Conservation (phyloP, 306 rosid genomes). For the Abrus precatorius region DNA sequence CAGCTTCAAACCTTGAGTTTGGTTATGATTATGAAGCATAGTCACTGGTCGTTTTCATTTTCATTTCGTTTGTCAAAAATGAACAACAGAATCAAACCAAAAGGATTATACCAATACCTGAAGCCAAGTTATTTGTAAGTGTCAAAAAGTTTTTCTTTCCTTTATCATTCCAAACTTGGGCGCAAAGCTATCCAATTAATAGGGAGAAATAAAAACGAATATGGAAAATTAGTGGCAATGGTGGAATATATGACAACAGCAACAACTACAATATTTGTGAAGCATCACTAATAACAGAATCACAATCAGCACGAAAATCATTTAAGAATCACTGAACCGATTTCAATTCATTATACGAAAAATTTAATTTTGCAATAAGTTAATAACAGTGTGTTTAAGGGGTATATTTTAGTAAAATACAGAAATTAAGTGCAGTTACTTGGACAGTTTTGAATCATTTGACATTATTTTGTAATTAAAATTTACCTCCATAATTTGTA, state of each 20-base stretch:
- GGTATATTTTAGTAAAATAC: too few species aligned
- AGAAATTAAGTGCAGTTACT: too few species aligned
- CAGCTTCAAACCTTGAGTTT: conserved; percentile 1
- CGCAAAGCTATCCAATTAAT: not conserved
- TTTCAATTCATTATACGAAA: not conserved
- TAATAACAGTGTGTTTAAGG: too few species aligned
- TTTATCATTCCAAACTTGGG: conserved; percentile 39
- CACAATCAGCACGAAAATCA: not conserved
- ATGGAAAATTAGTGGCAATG: not conserved
- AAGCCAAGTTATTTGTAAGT: conserved; percentile 15
- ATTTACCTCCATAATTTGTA: too few species aligned
- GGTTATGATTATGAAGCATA: not conserved
- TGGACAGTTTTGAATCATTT: too few species aligned
- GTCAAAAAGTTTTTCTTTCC: not conserved
- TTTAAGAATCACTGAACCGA: not conserved
- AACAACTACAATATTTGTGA: conserved; percentile 6
- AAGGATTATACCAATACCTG: not conserved
- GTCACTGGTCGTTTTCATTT: not conserved
- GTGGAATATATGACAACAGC: conserved; percentile 7
- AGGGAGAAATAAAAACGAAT: not conserved
- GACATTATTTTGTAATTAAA: too few species aligned
- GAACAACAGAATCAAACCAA: not conserved
- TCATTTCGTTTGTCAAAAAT: not conserved
- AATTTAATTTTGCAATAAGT: too few species aligned
- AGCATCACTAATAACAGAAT: conserved; percentile 4